These are phyloP conservation scores for Entoloma clypeatum DNA, from an alignment of 1,284 basidiomycete genomes.

Conservation along the genomic window DNA sequence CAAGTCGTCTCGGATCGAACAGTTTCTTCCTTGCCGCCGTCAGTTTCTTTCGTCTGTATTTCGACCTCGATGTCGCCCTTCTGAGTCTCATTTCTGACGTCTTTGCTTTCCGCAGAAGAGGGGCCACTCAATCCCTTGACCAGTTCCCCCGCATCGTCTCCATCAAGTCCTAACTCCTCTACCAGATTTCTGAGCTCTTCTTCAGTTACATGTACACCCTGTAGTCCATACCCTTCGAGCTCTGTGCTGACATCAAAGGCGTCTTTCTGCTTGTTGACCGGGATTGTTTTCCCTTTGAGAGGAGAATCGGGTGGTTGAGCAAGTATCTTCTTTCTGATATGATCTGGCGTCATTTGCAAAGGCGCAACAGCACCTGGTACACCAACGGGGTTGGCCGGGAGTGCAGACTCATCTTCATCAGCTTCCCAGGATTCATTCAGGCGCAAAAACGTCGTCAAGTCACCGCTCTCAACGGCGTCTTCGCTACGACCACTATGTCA, in stretches of 20 bases:
- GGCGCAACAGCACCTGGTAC: constrained; percentile 74
- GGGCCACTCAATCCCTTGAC: constrained; percentile 19
- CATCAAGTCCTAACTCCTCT: constrained; percentile 67
- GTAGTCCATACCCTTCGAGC: constrained; percentile 64
- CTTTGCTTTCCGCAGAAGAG: constrained; percentile 6
- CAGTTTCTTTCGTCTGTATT: not conserved
- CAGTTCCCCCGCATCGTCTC: constrained; percentile 52
- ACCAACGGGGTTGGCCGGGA: constrained; percentile 57
- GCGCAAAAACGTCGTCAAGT: constrained; percentile 67
- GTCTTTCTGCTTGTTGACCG: constrained; percentile 47
- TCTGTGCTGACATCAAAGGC: constrained; percentile 64
- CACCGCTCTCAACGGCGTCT: constrained; percentile 73
- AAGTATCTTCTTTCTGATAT: constrained; percentile 53
- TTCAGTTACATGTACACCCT: constrained; percentile 72
- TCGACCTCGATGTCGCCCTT: not conserved
- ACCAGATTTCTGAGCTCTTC: constrained; percentile 68
- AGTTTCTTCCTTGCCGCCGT: not conserved
- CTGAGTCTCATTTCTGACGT: not conserved
- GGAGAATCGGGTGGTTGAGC: constrained; percentile 48
- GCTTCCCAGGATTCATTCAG: constrained; percentile 64
- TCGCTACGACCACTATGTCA: constrained; percentile 44
- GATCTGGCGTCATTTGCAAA: constrained; percentile 74
- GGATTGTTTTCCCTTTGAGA: constrained; percentile 37
- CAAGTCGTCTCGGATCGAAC: no score
- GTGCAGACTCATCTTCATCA: constrained; percentile 53